Base-by-base conservation (phyloP, 2,329 filamentous ascomycete genomes). In the Erysiphe neolycopersici region DNA sequence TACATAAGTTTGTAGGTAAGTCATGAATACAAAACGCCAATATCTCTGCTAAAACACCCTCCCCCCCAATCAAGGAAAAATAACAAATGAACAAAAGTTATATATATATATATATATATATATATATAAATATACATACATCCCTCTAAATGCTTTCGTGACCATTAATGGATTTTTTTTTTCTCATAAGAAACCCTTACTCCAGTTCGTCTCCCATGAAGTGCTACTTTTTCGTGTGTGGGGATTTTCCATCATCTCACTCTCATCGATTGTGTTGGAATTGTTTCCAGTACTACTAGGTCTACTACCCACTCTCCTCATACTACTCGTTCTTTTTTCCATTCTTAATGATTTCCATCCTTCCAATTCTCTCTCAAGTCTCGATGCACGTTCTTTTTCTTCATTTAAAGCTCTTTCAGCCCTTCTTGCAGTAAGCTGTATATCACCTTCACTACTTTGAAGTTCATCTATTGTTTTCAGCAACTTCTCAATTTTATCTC, bases 391-490 rank as follows among this genome's bases (percentile, higher is more conserved):
- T 61, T 95, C 89, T 48, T 71, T 73, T 60, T 93, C 87, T 59
- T 94, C 83, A 6, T 83, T 71, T 14, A 94, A 68, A 54, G 95
- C 87, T 38, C 87, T 74, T 59, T 98, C 87, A 14, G 83, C 83
- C 38, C 87, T 76, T 45, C 87, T 79, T 22, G 81, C 77, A 22
- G 76, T 69, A 37, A 95, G 69, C 58, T 94, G 83, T 40, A 76
- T 77, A 11, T 74, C 67, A 18, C 80, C 84, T 60, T 95, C 87
- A 13, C 75, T 79, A 13, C 80, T 75, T 59, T 98, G 87, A 31
- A 98, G 72, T 57, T 95, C 87, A 56, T 95, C 87, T 52, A 98
- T 93, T 1, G 82, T 83, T 56, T 76, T 69, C 42, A 98, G 76
- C 5, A 95, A 74, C 56, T 84, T 83, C 50, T 89, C 82, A 48